Evolutionary conservation across 2,329 filamentous ascomycete genomes (phyloP).

Genomic region (Colletotrichum sp.): DNA sequence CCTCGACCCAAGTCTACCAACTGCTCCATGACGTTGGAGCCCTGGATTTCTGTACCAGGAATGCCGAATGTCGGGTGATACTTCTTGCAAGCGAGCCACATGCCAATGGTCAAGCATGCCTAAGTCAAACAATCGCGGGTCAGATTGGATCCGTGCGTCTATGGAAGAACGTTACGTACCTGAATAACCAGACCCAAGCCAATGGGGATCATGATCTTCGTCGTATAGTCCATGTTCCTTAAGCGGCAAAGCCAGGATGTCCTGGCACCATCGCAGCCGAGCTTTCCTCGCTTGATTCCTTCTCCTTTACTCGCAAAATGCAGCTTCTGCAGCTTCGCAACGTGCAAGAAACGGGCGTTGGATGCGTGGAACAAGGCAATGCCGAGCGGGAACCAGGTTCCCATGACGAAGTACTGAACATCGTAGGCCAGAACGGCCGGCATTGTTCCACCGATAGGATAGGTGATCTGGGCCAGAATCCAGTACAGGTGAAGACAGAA

Average conservation of each 20-base stretch:
- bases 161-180: slow-evolving; percentile 35
- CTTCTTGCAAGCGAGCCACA: slow-evolving; percentile 62
- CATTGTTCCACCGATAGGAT: slow-evolving; percentile 45
- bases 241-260: slow-evolving; percentile 38
- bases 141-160: neutral
- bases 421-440: slow-evolving; percentile 48
- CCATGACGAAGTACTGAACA: slow-evolving; percentile 65
- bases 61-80: slow-evolving; percentile 60
- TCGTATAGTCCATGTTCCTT: slow-evolving; percentile 39
- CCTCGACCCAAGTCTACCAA: slow-evolving; percentile 49
- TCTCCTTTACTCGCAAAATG: neutral
- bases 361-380: slow-evolving; percentile 64
- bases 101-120: slow-evolving; percentile 56
- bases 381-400: slow-evolving; percentile 60
- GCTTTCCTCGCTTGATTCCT: neutral
- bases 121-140: slow-evolving; percentile 27
- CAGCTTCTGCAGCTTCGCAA: slow-evolving; percentile 52
- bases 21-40: slow-evolving; percentile 41
- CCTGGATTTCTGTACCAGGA: slow-evolving; percentile 37
- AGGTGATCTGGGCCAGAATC: slow-evolving; percentile 45
- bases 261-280: slow-evolving; percentile 30
- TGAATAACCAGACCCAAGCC: slow-evolving; percentile 53
- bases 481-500: slow-evolving; percentile 41
- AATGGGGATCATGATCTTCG: slow-evolving; percentile 49
- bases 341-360: slow-evolving; percentile 56